phyloP scores from a whole-genome alignment of 2,329 filamentous ascomycete species.

The Pseudocercospora vitis region DNA sequence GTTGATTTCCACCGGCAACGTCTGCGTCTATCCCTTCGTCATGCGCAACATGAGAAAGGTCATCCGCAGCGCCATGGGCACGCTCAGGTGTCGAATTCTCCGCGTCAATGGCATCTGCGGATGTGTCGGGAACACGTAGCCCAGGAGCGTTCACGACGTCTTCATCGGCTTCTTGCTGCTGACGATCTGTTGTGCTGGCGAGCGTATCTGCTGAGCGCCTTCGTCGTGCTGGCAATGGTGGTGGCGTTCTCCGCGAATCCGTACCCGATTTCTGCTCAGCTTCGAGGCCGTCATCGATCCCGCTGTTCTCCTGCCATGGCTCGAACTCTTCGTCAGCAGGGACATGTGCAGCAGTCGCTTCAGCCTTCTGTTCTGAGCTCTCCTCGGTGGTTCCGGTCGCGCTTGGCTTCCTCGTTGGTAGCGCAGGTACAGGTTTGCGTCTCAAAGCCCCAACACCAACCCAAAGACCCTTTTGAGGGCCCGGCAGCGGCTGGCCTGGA shows the following conservation, averaged over 20 bases:
- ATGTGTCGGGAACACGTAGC: conserved; percentile 17
- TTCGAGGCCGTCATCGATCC: background rate
- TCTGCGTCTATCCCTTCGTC: conserved; percentile 12
- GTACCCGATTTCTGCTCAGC: background rate
- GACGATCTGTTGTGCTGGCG: background rate
- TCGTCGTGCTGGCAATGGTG: conserved; percentile 19
- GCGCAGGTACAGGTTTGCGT: conserved; percentile 22
- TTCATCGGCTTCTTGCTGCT: background rate
- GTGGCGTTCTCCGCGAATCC: conserved; percentile 6
- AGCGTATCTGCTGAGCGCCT: background rate
- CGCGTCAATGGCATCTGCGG: conserved; percentile 17
- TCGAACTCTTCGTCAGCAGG: conserved; percentile 23
- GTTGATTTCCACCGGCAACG: background rate
- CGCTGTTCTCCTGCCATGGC: conserved; percentile 27
- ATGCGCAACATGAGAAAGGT: conserved; percentile 2
- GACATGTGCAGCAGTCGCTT: background rate
- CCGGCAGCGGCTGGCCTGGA: conserved; percentile 73
- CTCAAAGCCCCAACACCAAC: conserved; percentile 16
- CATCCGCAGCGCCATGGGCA: conserved; percentile 14
- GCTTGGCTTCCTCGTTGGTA: background rate
- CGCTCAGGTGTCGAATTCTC: conserved; percentile 20
- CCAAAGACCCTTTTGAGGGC: conserved; percentile 32
- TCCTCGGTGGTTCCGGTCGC: background rate
- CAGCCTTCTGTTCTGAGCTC: background rate
- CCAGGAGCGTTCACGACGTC: conserved; percentile 1